These are phyloP conservation scores for Porodaedalea pini DNA, from an alignment of 1,284 basidiomycete genomes.

Conservation along the genomic window DNA sequence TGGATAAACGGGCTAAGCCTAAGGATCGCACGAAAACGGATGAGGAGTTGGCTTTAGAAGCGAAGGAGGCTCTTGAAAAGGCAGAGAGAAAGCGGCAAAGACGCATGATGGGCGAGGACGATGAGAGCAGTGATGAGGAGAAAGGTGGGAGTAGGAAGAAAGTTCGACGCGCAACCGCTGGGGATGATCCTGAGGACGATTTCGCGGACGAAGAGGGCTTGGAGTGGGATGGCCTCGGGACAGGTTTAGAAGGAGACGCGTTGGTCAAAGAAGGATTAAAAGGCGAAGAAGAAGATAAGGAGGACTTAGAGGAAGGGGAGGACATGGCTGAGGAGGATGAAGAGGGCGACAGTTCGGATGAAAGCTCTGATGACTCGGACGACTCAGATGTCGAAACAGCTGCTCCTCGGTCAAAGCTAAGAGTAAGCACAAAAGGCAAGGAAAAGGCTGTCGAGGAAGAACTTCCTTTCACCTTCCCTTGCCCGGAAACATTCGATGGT, in stretches of 20 bases:
- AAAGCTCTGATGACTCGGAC: slow-evolving; percentile 31
- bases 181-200: slow-evolving; percentile 93
- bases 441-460: slow-evolving; percentile 41
- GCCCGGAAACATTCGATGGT: slow-evolving; percentile 83
- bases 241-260: slow-evolving; percentile 43
- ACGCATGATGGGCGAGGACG: slow-evolving; percentile 85
- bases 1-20: slow-evolving; percentile 90
- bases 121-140: slow-evolving; percentile 54
- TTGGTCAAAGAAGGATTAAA: slow-evolving; percentile 25
- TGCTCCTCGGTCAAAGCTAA: slow-evolving; percentile 17
- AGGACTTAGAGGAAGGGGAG: slow-evolving; percentile 32
- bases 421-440: slow-evolving; percentile 21
- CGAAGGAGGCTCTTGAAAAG: slow-evolving; percentile 82
- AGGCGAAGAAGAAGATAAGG: slow-evolving; percentile 34
- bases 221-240: slow-evolving; percentile 44
- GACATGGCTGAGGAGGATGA: slow-evolving; percentile 32
- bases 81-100: slow-evolving; percentile 78
- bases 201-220: slow-evolving; percentile 56
- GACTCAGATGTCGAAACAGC: slow-evolving; percentile 32
- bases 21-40: slow-evolving; percentile 97
- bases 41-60: slow-evolving; percentile 87
- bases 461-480: slow-evolving; percentile 90
- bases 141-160: slow-evolving; percentile 39
- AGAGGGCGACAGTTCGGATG: slow-evolving; percentile 29
- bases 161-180: slow-evolving; percentile 48